Base-by-base conservation (phyloP, 2,329 filamentous ascomycete genomes). In the Claviceps sp. region DNA sequence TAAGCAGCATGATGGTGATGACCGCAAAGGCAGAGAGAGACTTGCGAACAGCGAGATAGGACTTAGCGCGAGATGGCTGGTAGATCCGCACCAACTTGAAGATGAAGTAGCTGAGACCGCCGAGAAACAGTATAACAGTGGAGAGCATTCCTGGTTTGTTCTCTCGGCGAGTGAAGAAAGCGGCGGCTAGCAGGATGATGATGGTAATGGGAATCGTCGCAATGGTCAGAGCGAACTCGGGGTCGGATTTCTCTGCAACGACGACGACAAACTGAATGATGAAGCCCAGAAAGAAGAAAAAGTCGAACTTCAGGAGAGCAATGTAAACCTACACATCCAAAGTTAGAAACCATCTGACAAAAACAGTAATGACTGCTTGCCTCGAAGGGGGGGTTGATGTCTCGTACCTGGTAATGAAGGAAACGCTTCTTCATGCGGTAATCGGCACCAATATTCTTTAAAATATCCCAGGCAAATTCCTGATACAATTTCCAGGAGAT, bases 221-320 rank as follows among this genome's bases (percentile, higher is more conserved):
- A 47, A 93, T 82, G 7, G 94, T 98, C 50, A 97, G 75, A 51
- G 79, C 85, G 61, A 93, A 88, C 67, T 98, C 93, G 61, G 81
- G 73, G 56, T 84, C 78, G 47, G 77, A 77, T 55, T 74, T 78
- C 45, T 75, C 73, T 45, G 80, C 84, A 54, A 98, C 89, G 54
- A 97, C 86, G 60, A 98, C 91, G 51, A 97, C 79, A 68, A 98
- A 98, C 65, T 98, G 93, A 47, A 98, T 88, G 6, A 93, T 97
- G 68, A 98, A 98, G 51, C 91, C 93, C 49, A 98, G 81, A 77
- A 98, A 98, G 76, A 98, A 97, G 81, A 98, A 98, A 71, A 98
- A 97, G 71, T 98, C 93, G 68, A 98, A 98, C 70, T 98, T 98
- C 58, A 98, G 78, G 11, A 98, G 79, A 40, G 93, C 89, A 63